Evolutionary conservation across 306 rosid species (phyloP).

Genomic region (Cicer yamashitae): DNA sequence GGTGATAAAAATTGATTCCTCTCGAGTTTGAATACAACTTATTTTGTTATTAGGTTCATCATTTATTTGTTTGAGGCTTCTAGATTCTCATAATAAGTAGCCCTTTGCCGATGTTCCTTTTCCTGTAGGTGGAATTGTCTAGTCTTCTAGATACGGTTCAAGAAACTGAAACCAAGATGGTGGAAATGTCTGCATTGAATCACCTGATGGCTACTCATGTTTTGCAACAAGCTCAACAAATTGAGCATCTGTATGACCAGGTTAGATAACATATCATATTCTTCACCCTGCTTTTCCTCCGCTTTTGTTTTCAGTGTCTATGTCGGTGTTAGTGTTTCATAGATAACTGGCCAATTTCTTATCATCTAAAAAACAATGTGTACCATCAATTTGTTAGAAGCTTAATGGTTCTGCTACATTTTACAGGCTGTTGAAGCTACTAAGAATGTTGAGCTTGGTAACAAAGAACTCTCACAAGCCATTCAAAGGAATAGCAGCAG

Average conservation of each 20-base stretch:
- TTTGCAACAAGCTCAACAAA: constrained; percentile 93
- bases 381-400: constrained; percentile 5
- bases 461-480: constrained; percentile 92
- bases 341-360: not conserved
- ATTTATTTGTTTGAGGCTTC: constrained; percentile 33
- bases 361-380: not conserved
- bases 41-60: constrained; percentile 22
- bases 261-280: constrained; percentile 48
- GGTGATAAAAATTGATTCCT: constrained; percentile 51
- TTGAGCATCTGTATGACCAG: constrained; percentile 88
- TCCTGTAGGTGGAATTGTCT: constrained; percentile 77
- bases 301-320: not conserved
- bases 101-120: constrained; percentile 39
- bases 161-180: constrained; percentile 98
- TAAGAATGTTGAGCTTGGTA: constrained; percentile 85
- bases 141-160: constrained; percentile 84
- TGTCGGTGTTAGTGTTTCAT: too few relatives aligned
- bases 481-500: constrained; percentile 85
- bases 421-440: constrained; percentile 98
- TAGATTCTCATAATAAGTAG: constrained; percentile 31
- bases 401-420: constrained; percentile 22
- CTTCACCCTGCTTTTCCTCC: constrained; percentile 11
- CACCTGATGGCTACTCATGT: constrained; percentile 97
- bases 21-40: constrained; percentile 25
- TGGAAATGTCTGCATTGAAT: constrained; percentile 96